A percentile compares a stretch with the other conserved stretches of the same genome.
These are phyloP conservation scores for Euphorbia schlechtendalii DNA, from an alignment of 441 rosid genomes.

Conservation along the genomic window DNA sequence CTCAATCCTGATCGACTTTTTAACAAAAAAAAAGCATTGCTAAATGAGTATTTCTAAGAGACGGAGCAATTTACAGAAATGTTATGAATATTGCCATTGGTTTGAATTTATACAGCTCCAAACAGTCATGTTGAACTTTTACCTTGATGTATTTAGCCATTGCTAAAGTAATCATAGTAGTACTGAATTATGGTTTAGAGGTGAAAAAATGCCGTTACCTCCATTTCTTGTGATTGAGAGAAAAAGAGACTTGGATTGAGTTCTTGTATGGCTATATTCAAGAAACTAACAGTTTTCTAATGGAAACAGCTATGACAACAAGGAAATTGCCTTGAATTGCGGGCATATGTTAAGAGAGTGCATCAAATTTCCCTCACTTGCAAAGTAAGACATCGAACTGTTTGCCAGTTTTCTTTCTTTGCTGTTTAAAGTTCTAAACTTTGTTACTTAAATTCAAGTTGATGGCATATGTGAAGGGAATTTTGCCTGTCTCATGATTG, in stretches of 20 bases:
- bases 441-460: not conserved
- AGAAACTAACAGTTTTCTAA: conserved; percentile 18
- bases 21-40: not conserved
- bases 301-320: conserved; percentile 82
- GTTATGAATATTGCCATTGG: not conserved
- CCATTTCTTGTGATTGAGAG: not conserved
- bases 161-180: not conserved
- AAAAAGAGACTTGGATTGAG: not conserved
- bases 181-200: not conserved
- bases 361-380: conserved; percentile 80
- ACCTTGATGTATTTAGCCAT: not conserved
- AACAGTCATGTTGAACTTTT: not conserved
- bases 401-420: conserved; percentile 4
- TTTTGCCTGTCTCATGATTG: not conserved
- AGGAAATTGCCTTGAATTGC: conserved; percentile 83
- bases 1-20: not conserved
- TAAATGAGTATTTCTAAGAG: no score
- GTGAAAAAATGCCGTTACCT: not conserved
- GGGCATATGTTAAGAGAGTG: conserved; percentile 95
- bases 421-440: conserved; percentile 8
- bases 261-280: not conserved
- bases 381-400: conserved; percentile 59
- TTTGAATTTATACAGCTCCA: not conserved
- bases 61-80: not conserved
- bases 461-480: not conserved